Percentiles rank a stretch among this genome's conserved stretches.
phyloP scores from a whole-genome alignment of 1,139 yeast species.

The Candida albicans region DNA sequence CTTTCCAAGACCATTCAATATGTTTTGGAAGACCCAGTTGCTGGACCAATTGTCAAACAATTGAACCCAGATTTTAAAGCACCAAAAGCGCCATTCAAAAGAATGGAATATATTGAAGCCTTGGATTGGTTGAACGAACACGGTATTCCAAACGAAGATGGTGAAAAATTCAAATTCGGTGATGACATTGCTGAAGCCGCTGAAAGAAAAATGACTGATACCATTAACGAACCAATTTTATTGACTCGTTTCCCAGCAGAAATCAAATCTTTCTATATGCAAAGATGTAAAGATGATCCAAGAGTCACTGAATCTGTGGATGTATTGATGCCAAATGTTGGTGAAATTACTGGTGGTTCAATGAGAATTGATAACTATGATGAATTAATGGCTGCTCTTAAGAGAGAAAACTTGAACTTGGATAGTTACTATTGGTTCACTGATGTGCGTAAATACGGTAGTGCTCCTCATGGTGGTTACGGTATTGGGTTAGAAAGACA shows the following conservation, averaged over 20 bases:
- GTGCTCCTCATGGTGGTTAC: slow-evolving; percentile 98
- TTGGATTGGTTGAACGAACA: slow-evolving; percentile 96
- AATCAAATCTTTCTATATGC: slow-evolving; percentile 97
- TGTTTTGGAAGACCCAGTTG: slow-evolving; percentile 84
- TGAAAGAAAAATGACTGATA: slow-evolving; percentile 97
- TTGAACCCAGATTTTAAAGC: slow-evolving; percentile 88
- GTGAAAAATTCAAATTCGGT: slow-evolving; percentile 88
- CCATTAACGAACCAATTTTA: slow-evolving; percentile 87
- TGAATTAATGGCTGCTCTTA: slow-evolving; percentile 85
- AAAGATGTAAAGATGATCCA: slow-evolving; percentile 83
- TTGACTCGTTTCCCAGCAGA: slow-evolving; percentile 95
- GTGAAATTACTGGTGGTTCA: slow-evolving; percentile 98
- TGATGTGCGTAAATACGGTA: slow-evolving; percentile 95
- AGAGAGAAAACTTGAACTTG: slow-evolving; percentile 85
- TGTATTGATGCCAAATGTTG: slow-evolving; percentile 97
- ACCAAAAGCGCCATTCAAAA: slow-evolving; percentile 83
- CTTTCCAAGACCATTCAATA: slow-evolving; percentile 69
- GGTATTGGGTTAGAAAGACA: slow-evolving; percentile 98
- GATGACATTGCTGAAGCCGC: slow-evolving; percentile 99
- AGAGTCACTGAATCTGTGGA: slow-evolving; percentile 98
- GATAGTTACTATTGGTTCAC: slow-evolving; percentile 90
- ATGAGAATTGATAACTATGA: slow-evolving; percentile 89
- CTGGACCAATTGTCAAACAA: slow-evolving; percentile 86
- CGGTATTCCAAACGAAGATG: slow-evolving; percentile 91
- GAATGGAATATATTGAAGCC: slow-evolving; percentile 90